These are phyloP conservation scores for Apophysomyces variabilis DNA, from an alignment of 371 early-diverging fungal species.

Conservation along the genomic window DNA sequence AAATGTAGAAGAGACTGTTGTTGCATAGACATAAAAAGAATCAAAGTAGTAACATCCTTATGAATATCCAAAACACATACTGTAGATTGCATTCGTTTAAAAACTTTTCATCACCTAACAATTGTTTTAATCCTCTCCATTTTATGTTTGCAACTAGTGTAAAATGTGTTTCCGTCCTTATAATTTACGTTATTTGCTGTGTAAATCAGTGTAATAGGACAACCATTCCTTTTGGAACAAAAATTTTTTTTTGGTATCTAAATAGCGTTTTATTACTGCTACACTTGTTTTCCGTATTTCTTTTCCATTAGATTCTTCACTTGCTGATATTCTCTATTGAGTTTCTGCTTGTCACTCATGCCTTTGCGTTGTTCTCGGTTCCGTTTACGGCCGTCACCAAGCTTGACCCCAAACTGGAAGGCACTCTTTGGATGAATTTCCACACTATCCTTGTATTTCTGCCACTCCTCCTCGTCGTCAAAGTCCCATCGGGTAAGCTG, in stretches of 20 bases:
- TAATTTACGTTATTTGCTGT: no score
- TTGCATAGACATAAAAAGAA: conserved; percentile 3
- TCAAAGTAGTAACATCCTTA: background rate
- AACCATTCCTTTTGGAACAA: background rate
- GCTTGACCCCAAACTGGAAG: conserved; percentile 78
- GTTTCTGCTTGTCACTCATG: conserved; percentile 60
- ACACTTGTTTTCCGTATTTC: conserved; percentile 55
- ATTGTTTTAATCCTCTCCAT: no score
- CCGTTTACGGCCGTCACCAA: conserved; percentile 70
- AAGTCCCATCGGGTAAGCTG: conserved; percentile 79
- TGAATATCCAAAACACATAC: no score
- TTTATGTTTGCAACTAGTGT: no score
- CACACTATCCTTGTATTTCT: conserved; percentile 69
- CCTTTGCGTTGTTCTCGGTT: conserved; percentile 54
- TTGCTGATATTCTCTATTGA: conserved; percentile 72
- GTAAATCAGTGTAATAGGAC: no score
- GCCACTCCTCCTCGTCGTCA: conserved; percentile 79
- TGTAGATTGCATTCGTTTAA: no score
- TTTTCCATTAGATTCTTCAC: conserved; percentile 71
- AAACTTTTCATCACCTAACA: no score
- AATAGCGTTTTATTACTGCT: background rate
- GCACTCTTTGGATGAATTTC: conserved; percentile 80
- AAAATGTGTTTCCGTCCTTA: no score
- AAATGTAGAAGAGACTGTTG: conserved; percentile 11
- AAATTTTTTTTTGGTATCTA: background rate